A percentile compares a stretch with the other conserved stretches of the same genome.
phyloP scores from a whole-genome alignment of 2,329 filamentous ascomycete species.

The Fusarium mundagurra region DNA sequence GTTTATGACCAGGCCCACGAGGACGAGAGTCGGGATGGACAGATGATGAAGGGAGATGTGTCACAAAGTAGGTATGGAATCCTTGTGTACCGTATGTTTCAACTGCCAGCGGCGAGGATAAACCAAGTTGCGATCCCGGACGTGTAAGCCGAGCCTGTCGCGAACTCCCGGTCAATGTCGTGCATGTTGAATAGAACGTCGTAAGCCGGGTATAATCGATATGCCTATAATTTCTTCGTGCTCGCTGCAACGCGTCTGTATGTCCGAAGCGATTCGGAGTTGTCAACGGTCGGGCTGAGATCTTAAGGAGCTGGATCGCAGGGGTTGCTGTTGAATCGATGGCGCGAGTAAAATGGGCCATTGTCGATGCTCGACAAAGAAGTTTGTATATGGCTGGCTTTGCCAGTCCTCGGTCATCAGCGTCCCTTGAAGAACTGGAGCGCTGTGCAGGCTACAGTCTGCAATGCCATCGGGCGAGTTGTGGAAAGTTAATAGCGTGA shows the following conservation, averaged over 20 bases:
- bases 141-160: constrained; percentile 19
- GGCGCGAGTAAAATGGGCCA: constrained; percentile 37
- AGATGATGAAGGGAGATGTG: constrained; percentile 91
- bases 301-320: constrained; percentile 33
- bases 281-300: constrained; percentile 18
- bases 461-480: constrained; percentile 42
- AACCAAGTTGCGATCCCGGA: constrained; percentile 1
- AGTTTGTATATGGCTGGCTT: constrained; percentile 2
- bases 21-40: constrained; percentile 85
- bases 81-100: constrained; percentile 51
- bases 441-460: constrained; percentile 36
- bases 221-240: background rate
- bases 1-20: constrained; percentile 78
- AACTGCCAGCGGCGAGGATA: constrained; percentile 6
- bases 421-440: constrained; percentile 37
- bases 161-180: constrained; percentile 16
- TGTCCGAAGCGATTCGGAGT: constrained; percentile 3
- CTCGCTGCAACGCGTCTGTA: background rate
- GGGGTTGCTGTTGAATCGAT: constrained; percentile 20
- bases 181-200: constrained; percentile 3
- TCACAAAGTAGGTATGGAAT: constrained; percentile 98
- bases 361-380: constrained; percentile 32
- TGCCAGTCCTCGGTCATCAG: constrained; percentile 35
- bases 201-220: background rate
- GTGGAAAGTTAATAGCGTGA: constrained; percentile 21